Evolutionary conservation across 2,329 filamentous ascomycete genomes (phyloP), one percentile per base, ranked within the genome.

Genomic region (Orbilia ellipsospora): DNA sequence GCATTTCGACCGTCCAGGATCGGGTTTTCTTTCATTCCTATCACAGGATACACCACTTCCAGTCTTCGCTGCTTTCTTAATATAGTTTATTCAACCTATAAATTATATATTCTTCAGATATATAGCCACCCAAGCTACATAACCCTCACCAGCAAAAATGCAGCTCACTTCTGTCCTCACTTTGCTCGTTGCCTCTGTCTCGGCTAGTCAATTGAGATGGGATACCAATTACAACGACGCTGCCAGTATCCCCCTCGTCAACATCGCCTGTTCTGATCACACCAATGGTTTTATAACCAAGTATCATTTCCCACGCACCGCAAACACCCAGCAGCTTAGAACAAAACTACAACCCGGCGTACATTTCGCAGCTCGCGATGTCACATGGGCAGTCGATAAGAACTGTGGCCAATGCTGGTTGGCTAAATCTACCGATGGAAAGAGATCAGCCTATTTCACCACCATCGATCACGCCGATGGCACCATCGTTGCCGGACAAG

Each of bases 351-450:
- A 55, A 16, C 51, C 51, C 13, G 16, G 16, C 20, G 51, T 55
- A 28, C 26, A 31, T 23, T n/a, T 55, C 16, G 51, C 23, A 4
- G 51, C 51, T 55, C 26, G n/a, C 12, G 51, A 55, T 18, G 23
- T 26, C 5, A 20, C 20, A 55, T 55, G 51, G 51, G 12, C 12
- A 8, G 31, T 36, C 31, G 26, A 20, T 16, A 23, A 23, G 28
- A 55, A 55, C 16, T 55, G 51, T 20, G 51, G 51, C 15, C 51
- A 23, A 55, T 55, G 51, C 51, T 55, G 51, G 51, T 18, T 48
- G 15, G 44, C 44, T 7, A 55, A 55, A 16, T 10, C 15, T 26
- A 26, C 28, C 16, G 51, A 23, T 26, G 26, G 13, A 6, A 36
- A 55, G 28, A 55, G 16, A 16, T 55, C 51, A 7, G 15, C 51